Evolutionary conservation across 768 basidiomycete genomes (phyloP), one percentile per base, ranked within the genome.

Genomic region (Plicaturopsis crispa): DNA sequence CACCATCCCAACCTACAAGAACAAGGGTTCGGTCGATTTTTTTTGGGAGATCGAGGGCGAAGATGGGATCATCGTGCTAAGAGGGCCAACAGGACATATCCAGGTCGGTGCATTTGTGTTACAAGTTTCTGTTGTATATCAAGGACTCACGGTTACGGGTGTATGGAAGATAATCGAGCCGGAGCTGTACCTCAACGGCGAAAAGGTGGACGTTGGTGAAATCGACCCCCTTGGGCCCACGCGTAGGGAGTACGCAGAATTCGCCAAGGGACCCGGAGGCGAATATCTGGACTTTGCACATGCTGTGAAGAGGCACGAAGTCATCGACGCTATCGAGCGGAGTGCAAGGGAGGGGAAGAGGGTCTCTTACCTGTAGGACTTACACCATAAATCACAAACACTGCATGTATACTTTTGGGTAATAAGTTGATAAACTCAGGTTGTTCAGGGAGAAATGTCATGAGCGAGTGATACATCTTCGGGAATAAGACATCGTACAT

Each of bases 41-140:
- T 21, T 48, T 5, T 64, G 62, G 62, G 46, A 51, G 39, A 62
- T 64, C 21, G 56, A 62, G 19, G 62, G 61, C 4, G 60, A 62
- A 30, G 51, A 57, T 2, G 60, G 60, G 0, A 43, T 46, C 6
- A 56, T 61, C 28, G 31, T 42, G 5, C 13, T 62, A 0, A 40
- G 41, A 1, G 38, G 34, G 8, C 34, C 28, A 12, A 31, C n/a
- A n/a, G n/a, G n/a, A n/a, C n/a, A n/a, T n/a, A n/a, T n/a, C n/a
- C n/a, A n/a, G n/a, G n/a, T n/a, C n/a, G n/a, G n/a, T n/a, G n/a
- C n/a, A n/a, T n/a, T n/a, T n/a, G n/a, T n/a, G n/a, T n/a, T n/a
- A n/a, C n/a, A n/a, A n/a, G n/a, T n/a, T n/a, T n/a, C n/a, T n/a
- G n/a, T n/a, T n/a, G n/a, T n/a, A n/a, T n/a, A n/a, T n/a, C n/a